Evolutionary conservation across 371 early-diverging fungal species (phyloP), one percentile per base, ranked within the genome.

Genomic region (Coemansia sp.): DNA sequence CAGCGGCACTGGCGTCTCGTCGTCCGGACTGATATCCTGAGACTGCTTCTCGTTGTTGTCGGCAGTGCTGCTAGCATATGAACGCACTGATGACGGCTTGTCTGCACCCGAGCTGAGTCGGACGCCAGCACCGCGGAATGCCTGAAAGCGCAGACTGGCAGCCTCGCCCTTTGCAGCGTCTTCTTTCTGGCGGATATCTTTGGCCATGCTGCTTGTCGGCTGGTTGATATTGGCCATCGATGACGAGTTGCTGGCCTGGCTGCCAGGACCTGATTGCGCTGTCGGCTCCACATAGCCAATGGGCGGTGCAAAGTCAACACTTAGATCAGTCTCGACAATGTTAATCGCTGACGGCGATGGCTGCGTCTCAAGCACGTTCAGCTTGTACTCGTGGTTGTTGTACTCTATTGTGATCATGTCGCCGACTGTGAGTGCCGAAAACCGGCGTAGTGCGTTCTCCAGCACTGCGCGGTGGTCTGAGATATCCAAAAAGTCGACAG

Each of bases 261-360:
- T 51, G n/a, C n/a, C n/a, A 45, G 47, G 3, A 45, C 50, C 45
- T 26, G 16, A 31, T 27, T 7, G 56, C 27, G 29, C 51, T 2
- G 21, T 21, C 5, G 97, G 95, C 76, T 99, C 99, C 37, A 90
- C 88, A 80, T 99, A 99, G 5, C 99, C 99, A 0, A 96, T 81
- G 14, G 99, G 99, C 22, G 99, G 89, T 4, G 95, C 98, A 84
- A 99, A 99, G 69, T 99, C 99, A 1, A 94, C 95, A 77, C 95
- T 95, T 56, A 99, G 80, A 87, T 99, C 99, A 0, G 99, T 99
- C 80, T 99, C 99, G 7, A 99, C 88, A 68, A 99, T 94, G 26
- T 93, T 94, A 61, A 99, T 93, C 80, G 83, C 59, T 85, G 89
- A 16, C 64, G 81, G 63, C 72, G 80, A 75, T 13, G 99, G 99